Conservation (phyloP, 441 rosid genomes). For the Arabidopsis lyrata region DNA sequence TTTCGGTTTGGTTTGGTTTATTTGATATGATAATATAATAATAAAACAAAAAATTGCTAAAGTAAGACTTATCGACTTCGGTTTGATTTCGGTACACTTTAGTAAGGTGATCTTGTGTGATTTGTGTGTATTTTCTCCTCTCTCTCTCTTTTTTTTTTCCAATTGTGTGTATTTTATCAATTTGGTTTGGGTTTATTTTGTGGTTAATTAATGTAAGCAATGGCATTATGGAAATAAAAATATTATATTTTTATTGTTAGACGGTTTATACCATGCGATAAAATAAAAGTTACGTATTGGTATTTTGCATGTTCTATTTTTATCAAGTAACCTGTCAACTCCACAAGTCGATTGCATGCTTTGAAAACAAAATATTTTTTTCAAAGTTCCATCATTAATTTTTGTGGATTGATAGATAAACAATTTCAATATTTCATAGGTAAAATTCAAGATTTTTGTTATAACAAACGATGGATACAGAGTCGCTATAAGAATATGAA, state of each 20-base stretch:
- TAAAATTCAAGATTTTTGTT: too few species aligned
- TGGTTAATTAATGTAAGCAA: background rate
- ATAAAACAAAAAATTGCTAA: constrained; percentile 2
- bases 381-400: too few species aligned
- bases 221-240: background rate
- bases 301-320: too few species aligned
- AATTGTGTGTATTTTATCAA: constrained; percentile 7
- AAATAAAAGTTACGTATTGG: background rate
- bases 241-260: background rate
- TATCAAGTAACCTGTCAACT: too few species aligned
- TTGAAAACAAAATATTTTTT: too few species aligned
- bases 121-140: background rate
- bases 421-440: too few species aligned
- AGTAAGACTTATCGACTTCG: background rate
- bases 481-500: too few species aligned
- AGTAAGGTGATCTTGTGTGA: constrained; percentile 1
- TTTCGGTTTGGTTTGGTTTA: constrained; percentile 28
- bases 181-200: background rate
- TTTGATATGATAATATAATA: background rate
- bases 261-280: background rate
- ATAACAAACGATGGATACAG: too few species aligned
- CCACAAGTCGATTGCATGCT: too few species aligned
- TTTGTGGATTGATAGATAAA: too few species aligned
- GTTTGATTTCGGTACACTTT: constrained; percentile 5
- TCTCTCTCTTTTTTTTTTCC: background rate